Percentiles rank a stretch among this genome's conserved stretches.
These are phyloP conservation scores for Psilocybe subaeruginosa DNA, from an alignment of 768 basidiomycete genomes.

Conservation along the genomic window DNA sequence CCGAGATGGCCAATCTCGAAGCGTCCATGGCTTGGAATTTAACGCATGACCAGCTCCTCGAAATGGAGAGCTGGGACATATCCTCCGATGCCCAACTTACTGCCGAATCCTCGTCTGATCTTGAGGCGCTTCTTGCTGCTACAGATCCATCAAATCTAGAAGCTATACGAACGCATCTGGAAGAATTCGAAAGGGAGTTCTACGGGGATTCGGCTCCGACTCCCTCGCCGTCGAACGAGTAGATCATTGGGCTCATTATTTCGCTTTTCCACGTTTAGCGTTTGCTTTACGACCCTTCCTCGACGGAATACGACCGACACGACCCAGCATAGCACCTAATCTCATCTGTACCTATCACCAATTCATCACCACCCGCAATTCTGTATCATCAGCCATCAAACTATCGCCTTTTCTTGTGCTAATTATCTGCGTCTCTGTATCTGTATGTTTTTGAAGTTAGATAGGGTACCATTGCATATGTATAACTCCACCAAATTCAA, in stretches of 20 bases:
- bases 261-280: background rate
- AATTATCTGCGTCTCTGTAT: background rate
- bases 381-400: slow-evolving; percentile 2
- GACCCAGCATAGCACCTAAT: background rate
- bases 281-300: slow-evolving; percentile 1
- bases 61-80: background rate
- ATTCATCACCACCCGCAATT: background rate
- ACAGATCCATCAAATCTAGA: slow-evolving; percentile 2
- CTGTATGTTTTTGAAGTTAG: background rate
- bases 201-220: background rate
- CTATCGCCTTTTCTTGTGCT: background rate
- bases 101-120: background rate
- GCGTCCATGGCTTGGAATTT: background rate
- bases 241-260: background rate
- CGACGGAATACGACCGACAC: slow-evolving; percentile 1
- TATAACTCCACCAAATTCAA: background rate
- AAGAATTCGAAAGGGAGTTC: slow-evolving; percentile 1
- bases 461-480: background rate
- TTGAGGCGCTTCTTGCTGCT: slow-evolving; percentile 1
- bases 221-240: background rate
- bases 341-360: background rate
- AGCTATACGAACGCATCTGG: background rate
- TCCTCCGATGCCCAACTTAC: background rate
- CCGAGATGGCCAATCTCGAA: background rate
- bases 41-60: background rate